phyloP scores from a whole-genome alignment of 2,329 filamentous ascomycete genomes.

The Pseudogymnoascus sp. region DNA sequence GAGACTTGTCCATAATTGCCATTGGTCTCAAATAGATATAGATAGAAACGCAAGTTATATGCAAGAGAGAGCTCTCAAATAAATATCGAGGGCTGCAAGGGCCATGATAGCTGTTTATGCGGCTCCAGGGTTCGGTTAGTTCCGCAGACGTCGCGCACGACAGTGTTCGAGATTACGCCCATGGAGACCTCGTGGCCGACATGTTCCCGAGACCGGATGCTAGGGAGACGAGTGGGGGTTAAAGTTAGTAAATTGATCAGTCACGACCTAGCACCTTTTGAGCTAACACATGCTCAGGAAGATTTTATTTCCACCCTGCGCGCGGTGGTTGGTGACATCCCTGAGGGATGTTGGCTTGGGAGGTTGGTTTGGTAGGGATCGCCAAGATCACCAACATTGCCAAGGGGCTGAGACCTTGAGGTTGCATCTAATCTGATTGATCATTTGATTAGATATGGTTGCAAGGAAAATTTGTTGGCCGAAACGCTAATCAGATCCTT shows the following conservation, averaged over 20 bases:
- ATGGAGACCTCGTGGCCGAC: background rate
- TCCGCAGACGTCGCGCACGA: background rate
- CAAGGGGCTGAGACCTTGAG: background rate
- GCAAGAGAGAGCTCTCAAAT: background rate
- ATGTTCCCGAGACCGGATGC: constrained; percentile 1
- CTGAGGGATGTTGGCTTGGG: background rate
- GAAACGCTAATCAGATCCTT: constrained; percentile 7
- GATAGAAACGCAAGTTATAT: background rate
- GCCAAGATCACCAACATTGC: background rate
- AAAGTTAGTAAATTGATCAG: background rate
- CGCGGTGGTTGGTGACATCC: background rate
- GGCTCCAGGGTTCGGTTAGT: background rate
- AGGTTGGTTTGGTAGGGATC: background rate
- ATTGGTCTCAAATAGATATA: background rate
- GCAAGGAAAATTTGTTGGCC: background rate
- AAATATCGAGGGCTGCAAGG: background rate
- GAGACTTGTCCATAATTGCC: constrained; percentile 10
- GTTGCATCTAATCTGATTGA: constrained; percentile 14
- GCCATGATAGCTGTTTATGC: background rate
- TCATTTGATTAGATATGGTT: constrained; percentile 8
- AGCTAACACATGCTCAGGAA: background rate
- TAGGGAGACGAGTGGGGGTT: background rate
- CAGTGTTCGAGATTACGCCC: background rate
- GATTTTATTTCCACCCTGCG: background rate
- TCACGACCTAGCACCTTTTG: background rate